These are phyloP conservation scores for Russula sp. DNA, from an alignment of 768 basidiomycete genomes.

Conservation along the genomic window DNA sequence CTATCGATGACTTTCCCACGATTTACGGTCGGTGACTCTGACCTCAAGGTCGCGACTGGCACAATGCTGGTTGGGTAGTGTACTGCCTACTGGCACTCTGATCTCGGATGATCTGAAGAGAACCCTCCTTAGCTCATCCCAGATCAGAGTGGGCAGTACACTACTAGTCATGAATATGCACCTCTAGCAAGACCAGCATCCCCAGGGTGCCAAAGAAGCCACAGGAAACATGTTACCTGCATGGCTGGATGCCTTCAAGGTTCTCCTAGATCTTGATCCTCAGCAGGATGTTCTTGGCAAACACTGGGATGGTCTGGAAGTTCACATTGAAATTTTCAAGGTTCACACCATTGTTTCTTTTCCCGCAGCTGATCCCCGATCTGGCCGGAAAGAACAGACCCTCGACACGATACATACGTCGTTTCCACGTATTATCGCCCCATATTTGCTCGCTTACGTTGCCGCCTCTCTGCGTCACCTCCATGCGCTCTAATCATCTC, in stretches of 20 bases:
- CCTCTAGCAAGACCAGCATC: slow-evolving; percentile 63
- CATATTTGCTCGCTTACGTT: slow-evolving; percentile 58
- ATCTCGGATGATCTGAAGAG: too few species aligned
- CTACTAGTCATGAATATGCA: too few species aligned
- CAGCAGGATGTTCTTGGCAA: slow-evolving; percentile 51
- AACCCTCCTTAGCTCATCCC: too few species aligned
- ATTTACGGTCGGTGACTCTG: too few species aligned
- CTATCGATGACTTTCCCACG: too few species aligned
- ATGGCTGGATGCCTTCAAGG: slow-evolving; percentile 90
- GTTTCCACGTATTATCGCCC: slow-evolving; percentile 68
- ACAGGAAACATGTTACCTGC: slow-evolving; percentile 72
- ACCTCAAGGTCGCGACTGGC: too few species aligned
- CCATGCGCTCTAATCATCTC: slow-evolving; percentile 55
- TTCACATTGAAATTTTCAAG: slow-evolving; percentile 82
- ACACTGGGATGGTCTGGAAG: slow-evolving; percentile 77
- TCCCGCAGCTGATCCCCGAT: not conserved
- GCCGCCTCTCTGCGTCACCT: slow-evolving; percentile 54
- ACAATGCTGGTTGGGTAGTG: too few species aligned
- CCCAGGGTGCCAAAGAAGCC: slow-evolving; percentile 79
- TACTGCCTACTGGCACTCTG: too few species aligned
- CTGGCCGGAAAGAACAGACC: slow-evolving; percentile 42
- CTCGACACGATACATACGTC: slow-evolving; percentile 73
- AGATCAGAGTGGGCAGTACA: too few species aligned
- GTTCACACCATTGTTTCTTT: slow-evolving; percentile 36
- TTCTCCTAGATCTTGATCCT: slow-evolving; percentile 61